A percentile compares a stretch with the other conserved stretches of the same genome.
phyloP scores from a whole-genome alignment of 2,329 filamentous ascomycete species.

The Ceratocystis ficicola region DNA sequence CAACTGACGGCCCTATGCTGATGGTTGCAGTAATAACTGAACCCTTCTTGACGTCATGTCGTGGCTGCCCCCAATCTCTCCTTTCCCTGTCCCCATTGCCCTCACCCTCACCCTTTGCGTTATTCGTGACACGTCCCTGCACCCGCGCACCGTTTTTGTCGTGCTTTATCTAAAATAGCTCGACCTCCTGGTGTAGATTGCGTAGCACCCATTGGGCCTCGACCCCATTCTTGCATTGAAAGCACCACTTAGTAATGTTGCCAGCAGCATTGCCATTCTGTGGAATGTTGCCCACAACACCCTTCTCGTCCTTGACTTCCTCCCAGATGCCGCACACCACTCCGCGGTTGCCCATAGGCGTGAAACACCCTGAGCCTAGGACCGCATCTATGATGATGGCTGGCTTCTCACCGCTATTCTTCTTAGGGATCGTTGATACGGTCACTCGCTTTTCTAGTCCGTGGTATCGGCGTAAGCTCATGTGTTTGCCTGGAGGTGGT shows the following conservation, averaged over 20 bases:
- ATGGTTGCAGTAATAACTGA: background rate
- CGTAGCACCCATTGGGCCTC: conserved; percentile 46
- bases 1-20: background rate
- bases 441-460: conserved; percentile 76
- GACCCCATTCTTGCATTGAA: conserved; percentile 43
- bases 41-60: background rate
- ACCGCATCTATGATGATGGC: conserved; percentile 69
- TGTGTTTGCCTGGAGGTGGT: conserved; percentile 50
- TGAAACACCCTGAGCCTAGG: conserved; percentile 72
- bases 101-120: background rate
- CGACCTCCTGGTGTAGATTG: conserved; percentile 45
- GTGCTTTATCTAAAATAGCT: conserved; percentile 20
- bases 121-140: background rate
- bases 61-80: background rate
- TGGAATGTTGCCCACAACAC: conserved; percentile 41
- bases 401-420: conserved; percentile 38
- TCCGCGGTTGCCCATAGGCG: conserved; percentile 68
- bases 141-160: background rate
- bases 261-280: conserved; percentile 41
- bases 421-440: conserved; percentile 58
- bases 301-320: conserved; percentile 52
- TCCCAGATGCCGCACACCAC: conserved; percentile 86
- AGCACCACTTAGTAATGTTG: conserved; percentile 51
- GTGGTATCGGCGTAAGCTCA: conserved; percentile 47
- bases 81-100: background rate